Evolutionary conservation across 225 moss, liverwort and hornwort species (phyloP).

Genomic region (Anthoceros angustus): DNA sequence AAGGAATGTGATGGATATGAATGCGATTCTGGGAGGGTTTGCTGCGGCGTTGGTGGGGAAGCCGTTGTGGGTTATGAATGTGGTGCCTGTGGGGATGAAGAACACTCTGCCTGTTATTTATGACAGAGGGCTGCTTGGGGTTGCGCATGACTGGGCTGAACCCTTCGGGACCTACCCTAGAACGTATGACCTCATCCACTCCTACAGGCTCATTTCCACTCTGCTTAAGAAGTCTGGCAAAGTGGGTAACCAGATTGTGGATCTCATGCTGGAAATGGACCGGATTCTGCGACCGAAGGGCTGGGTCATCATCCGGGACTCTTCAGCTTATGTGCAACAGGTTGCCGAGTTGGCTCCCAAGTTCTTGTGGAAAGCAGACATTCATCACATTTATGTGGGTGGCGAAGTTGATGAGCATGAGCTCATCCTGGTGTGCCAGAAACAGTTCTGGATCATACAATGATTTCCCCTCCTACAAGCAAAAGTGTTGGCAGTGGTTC

Average conservation of each 20-base stretch:
- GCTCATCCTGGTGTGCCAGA: conserved; percentile 2
- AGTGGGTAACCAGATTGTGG: conserved; percentile 1
- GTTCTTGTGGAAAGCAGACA: background rate
- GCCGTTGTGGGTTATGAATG: conserved; percentile 73
- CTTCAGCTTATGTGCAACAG: background rate
- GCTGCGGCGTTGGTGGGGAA: conserved; percentile 55
- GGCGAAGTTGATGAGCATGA: background rate
- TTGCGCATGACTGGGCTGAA: conserved; percentile 68
- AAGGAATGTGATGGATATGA: conserved; percentile 1
- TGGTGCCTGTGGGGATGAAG: conserved; percentile 48
- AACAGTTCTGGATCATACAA: conserved; percentile 1
- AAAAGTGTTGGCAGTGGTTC: background rate
- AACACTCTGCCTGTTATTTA: conserved; percentile 51
- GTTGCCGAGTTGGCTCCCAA: background rate
- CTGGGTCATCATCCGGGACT: background rate
- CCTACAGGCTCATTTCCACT: conserved; percentile 32
- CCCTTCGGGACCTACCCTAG: conserved; percentile 63
- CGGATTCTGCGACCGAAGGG: conserved; percentile 1
- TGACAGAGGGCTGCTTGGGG: conserved; percentile 68
- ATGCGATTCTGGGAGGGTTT: conserved; percentile 19
- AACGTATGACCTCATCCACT: conserved; percentile 66
- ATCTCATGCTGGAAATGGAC: conserved; percentile 6
- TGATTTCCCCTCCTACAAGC: background rate
- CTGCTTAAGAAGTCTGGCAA: conserved; percentile 25
- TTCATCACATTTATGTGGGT: background rate